A percentile compares a stretch with the other conserved stretches of the same genome.
phyloP scores from a whole-genome alignment of 495 filamentous ascomycete species.

The Hypoxylon intermedium region DNA sequence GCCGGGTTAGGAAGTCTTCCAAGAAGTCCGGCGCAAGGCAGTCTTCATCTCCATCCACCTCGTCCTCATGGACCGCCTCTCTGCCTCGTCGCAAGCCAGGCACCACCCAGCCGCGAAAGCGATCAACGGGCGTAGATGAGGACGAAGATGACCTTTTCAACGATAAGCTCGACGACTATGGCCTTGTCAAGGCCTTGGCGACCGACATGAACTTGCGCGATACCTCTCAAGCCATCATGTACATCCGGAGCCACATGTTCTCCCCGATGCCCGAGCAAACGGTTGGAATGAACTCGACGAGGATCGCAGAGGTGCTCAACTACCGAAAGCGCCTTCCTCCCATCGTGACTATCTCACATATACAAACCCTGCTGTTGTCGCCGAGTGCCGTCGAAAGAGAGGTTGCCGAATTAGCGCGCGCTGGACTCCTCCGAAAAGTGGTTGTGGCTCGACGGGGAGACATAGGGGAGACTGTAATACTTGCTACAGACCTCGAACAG shows the following conservation, averaged over 20 bases:
- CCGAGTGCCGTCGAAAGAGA: conserved; percentile 78
- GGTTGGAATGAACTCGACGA: conserved; percentile 75
- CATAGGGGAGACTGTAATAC: conserved; percentile 74
- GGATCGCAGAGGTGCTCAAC: conserved; percentile 74
- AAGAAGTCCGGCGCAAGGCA: conserved; percentile 46
- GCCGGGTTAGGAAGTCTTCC: conserved; percentile 51
- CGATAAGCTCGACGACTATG: conserved; percentile 64
- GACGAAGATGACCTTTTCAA: conserved; percentile 54
- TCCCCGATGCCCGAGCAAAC: conserved; percentile 65
- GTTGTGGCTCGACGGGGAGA: conserved; percentile 70
- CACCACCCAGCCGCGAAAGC: conserved; percentile 38
- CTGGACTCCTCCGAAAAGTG: conserved; percentile 69
- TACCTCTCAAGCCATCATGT: conserved; percentile 68
- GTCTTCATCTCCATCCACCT: conserved; percentile 52
- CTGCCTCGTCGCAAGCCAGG: conserved; percentile 65
- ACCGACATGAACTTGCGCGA: conserved; percentile 64
- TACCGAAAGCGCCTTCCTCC: conserved; percentile 71
- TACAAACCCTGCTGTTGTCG: conserved; percentile 69
- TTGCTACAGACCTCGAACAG: conserved; percentile 66
- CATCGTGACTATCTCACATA: conserved; percentile 72
- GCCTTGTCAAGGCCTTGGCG: conserved; percentile 59
- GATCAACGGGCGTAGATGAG: conserved; percentile 43
- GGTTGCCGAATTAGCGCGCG: conserved; percentile 66
- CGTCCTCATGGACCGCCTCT: conserved; percentile 52
- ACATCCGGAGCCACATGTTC: conserved; percentile 72